Evolutionary conservation across 2,329 filamentous ascomycete species (phyloP).

Genomic region (Coniochaeta prunicola): DNA sequence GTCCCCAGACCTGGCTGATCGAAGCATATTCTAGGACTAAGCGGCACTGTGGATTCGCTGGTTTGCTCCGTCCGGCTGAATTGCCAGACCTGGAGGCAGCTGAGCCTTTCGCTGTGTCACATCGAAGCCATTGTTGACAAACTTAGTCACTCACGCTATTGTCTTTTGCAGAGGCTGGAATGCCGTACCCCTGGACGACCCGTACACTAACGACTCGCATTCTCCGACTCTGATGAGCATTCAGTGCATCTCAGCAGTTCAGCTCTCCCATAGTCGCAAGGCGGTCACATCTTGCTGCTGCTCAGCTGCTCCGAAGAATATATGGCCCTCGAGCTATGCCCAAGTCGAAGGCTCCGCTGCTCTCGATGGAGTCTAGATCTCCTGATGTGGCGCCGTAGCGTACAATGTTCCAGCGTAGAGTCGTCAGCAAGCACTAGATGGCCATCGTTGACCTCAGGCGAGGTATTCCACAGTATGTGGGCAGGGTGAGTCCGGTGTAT

Average conservation of each 20-base stretch:
- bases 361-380: background rate
- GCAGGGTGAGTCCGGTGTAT: background rate
- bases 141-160: background rate
- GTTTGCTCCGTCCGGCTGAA: background rate
- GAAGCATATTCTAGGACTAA: background rate
- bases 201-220: background rate
- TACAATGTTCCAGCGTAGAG: background rate
- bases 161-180: background rate
- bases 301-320: background rate
- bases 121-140: background rate
- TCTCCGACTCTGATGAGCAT: background rate
- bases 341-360: background rate
- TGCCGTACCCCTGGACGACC: background rate
- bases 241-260: no score
- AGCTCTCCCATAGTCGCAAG: background rate
- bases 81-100: background rate
- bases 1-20: background rate
- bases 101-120: background rate
- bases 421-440: background rate
- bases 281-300: background rate
- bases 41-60: background rate
- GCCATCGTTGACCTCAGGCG: background rate
- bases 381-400: background rate
- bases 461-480: background rate
- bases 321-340: background rate